Evolutionary conservation across 2,329 filamentous ascomycete genomes (phyloP).

Genomic region (Colletotrichum sp.): DNA sequence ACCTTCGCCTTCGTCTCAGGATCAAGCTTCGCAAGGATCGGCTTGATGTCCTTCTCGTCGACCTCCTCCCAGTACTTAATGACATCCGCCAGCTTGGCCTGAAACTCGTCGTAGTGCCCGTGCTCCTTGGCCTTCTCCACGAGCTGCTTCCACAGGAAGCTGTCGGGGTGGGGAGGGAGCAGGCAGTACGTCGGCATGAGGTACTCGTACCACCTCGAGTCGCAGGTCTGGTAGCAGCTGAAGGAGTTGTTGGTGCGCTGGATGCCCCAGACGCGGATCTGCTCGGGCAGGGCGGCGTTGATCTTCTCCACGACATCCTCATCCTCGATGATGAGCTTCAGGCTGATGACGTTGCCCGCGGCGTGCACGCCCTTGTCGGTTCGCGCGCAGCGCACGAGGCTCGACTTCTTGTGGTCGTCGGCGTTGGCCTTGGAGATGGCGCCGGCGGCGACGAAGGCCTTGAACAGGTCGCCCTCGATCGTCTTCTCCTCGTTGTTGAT

Average conservation of each 20-base stretch:
- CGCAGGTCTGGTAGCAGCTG: slow-evolving; percentile 93
- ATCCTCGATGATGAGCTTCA: slow-evolving; percentile 96
- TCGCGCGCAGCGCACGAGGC: slow-evolving; percentile 88
- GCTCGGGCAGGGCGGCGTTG: slow-evolving; percentile 81
- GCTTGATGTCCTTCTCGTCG: slow-evolving; percentile 82
- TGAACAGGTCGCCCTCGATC: slow-evolving; percentile 94
- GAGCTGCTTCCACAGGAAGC: slow-evolving; percentile 84
- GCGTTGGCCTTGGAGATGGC: slow-evolving; percentile 98
- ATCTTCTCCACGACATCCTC: slow-evolving; percentile 87
- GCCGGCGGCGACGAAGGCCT: slow-evolving; percentile 86
- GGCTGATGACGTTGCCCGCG: slow-evolving; percentile 90
- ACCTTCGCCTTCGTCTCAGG: slow-evolving; percentile 69
- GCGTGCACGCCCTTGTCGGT: slow-evolving; percentile 98
- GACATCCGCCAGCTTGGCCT: slow-evolving; percentile 76
- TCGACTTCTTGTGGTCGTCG: slow-evolving; percentile 95
- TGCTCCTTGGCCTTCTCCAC: slow-evolving; percentile 78
- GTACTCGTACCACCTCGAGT: slow-evolving; percentile 97
- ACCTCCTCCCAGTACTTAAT: slow-evolving; percentile 82
- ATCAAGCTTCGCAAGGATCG: slow-evolving; percentile 66
- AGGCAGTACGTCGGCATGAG: slow-evolving; percentile 93
- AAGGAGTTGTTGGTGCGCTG: slow-evolving; percentile 89
- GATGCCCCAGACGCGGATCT: slow-evolving; percentile 96
- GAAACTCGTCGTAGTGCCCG: slow-evolving; percentile 72
- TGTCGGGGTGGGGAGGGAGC: slow-evolving; percentile 88
- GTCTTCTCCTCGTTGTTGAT: slow-evolving; percentile 84